Evolutionary conservation across 257 asterid species (phyloP).

Genomic region (Capsicum rhomboideum): DNA sequence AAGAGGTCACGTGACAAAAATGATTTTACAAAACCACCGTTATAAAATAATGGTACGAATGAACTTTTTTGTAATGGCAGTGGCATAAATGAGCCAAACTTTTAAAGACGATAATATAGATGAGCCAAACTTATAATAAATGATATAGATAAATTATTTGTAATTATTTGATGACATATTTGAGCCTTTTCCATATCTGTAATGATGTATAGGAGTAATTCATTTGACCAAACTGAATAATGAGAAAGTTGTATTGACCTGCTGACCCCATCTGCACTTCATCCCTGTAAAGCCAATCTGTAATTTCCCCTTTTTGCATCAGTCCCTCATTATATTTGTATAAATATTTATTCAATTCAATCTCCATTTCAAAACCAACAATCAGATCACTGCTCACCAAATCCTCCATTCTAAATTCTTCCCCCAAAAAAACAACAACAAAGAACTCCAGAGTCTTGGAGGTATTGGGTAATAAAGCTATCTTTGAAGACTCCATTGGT

Average conservation of each 20-base stretch:
- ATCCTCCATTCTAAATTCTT: background rate
- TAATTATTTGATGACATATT: no score
- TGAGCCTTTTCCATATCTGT: no score
- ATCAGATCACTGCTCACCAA: background rate
- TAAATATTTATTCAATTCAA: background rate
- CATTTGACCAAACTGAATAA: background rate
- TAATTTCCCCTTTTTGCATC: background rate
- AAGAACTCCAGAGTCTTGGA: background rate
- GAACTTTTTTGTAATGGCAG: no score
- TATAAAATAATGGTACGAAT: no score
- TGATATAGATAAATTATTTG: no score
- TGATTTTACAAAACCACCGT: no score
- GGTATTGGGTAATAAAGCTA: background rate
- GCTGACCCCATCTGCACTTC: background rate
- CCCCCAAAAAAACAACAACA: background rate
- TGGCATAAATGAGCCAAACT: no score
- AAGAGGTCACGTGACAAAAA: no score
- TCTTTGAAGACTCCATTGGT: background rate
- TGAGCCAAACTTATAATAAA: no score
- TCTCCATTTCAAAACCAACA: background rate
- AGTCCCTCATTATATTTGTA: background rate
- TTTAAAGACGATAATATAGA: no score
- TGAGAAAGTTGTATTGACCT: background rate
- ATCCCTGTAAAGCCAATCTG: background rate
- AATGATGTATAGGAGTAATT: background rate